Base-by-base conservation (phyloP, 352 stramenopile genomes). In the Phytophthora crassamura region DNA sequence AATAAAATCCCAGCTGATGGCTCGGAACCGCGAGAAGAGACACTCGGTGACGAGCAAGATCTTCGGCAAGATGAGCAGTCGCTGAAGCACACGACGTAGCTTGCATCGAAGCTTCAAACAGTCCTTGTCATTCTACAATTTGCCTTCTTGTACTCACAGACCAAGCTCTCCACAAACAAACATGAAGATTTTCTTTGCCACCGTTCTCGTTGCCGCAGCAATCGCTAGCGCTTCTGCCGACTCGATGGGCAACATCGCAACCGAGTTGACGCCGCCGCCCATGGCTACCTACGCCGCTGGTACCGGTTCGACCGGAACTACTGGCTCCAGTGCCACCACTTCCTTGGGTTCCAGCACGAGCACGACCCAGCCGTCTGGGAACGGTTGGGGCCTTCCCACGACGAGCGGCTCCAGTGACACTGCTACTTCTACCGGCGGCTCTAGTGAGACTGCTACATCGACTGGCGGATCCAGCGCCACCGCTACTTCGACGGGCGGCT, bases 91-190 rank as follows among this genome's bases (percentile, higher is more conserved):
- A 20, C 35, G 39, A 32, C 8, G 9, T 32, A 9, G 9, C 22
- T 25, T n/a, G 41, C 20, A n/a, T 47, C 9, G 41, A 47, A 20
- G 14, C 2, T 16, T 52, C 14, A 14, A 45, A 45, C 1, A 45
- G 7, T n/a, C 20, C 52, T 53, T 47, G n/a, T 12, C 59, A 73
- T 73, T 73, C 52, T 69, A 55, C 45, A 68, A 68, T 57, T 73
- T 64, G 39, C 51, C 38, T 60, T 57, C 48, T 57, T 32, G 45
- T 47, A 43, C 38, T 40, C 51, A 73, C n/a, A 64, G 42, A 59
- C 28, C 42, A 56, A 56, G 22, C 30, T 43, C 46, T 6, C 48
- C 4, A 45, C 20, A 55, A 25, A 64, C 39, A 50, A 39, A 55
- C 20, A 73, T 73, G 64, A 73, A 73, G 52, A 33, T 64, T 60